Evolutionary conservation across 75 land plant species (phyloP).

Genomic region (Selaginella moellendorffii): DNA sequence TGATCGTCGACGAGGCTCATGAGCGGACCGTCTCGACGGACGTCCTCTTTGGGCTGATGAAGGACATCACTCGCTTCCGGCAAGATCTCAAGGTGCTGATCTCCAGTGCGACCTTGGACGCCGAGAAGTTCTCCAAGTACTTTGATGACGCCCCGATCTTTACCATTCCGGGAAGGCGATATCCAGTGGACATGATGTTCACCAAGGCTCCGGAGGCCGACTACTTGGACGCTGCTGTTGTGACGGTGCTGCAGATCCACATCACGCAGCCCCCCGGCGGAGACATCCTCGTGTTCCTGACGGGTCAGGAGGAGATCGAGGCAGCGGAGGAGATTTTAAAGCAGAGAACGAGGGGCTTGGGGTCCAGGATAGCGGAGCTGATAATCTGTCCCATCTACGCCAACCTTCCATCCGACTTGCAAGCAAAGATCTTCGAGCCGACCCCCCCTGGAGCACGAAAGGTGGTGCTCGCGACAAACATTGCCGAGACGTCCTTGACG

Average conservation of each 20-base stretch:
- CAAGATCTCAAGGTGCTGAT: conserved; percentile 12
- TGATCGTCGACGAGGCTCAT: conserved; percentile 35
- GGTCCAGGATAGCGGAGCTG: neutral
- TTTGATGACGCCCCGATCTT: conserved; percentile 35
- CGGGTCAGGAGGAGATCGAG: conserved; percentile 5
- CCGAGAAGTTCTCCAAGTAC: conserved; percentile 3
- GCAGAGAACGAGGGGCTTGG: neutral
- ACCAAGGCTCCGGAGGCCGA: conserved; percentile 4
- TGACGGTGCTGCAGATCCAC: conserved; percentile 6
- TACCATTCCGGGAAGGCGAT: conserved; percentile 40
- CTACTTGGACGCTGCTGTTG: conserved; percentile 6
- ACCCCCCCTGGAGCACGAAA: conserved; percentile 56
- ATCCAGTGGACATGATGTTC: conserved; percentile 45
- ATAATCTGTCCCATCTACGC: conserved; percentile 47
- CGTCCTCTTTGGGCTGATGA: conserved; percentile 2
- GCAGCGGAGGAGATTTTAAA: conserved; percentile 1
- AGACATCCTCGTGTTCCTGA: conserved; percentile 4
- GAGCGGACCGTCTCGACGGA: conserved; percentile 50
- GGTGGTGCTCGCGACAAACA: conserved; percentile 62
- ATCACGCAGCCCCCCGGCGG: neutral
- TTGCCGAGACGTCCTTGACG: conserved; percentile 76
- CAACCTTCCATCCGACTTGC: conserved; percentile 49
- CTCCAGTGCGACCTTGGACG: conserved; percentile 7
- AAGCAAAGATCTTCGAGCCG: conserved; percentile 38
- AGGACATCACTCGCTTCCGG: conserved; percentile 15